Base-by-base conservation (phyloP, 768 basidiomycete species). In the Boletus tylopilopsis region DNA sequence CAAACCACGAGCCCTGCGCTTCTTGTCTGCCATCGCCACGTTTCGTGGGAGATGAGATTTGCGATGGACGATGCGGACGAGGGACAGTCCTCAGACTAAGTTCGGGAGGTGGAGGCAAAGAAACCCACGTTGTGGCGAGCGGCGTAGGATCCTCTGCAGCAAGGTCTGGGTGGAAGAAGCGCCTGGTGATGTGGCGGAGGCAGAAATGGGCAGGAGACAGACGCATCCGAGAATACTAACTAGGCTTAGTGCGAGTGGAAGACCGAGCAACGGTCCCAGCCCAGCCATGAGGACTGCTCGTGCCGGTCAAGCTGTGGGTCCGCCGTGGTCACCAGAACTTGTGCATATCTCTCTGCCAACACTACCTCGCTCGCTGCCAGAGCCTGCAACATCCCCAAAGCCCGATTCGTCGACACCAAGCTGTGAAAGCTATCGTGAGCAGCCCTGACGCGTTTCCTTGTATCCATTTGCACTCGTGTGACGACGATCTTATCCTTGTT, bases 21-120 rank as follows among this genome's bases (percentile, higher is more conserved):
- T 40, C 59, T 23, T 58, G n/a, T n/a, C n/a, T n/a, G n/a, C 68
- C 50, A 19, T 46, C 58, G 18, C n/a, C n/a, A n/a, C n/a, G n/a
- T n/a, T n/a, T n/a, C n/a, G 11, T 18, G 41, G 74, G 78, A 3
- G 82, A 91, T 49, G 92, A 90, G 43, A 74, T 94, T 95, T 59
- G 62, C 72, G 7, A 94, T 94, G 90, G 93, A 94, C 59, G 88
- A 89, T 42, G 68, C 76, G 4, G 82, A 82, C n/a, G 55, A 60
- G 9, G 61, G 69, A 2, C 67, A 67, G 7, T 41, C 3, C 53
- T 69, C 16, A 63, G 56, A 12, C 42, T 63, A 11, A 38, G 50
- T 9, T 53, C 55, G 4, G 52, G 55, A 5, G 34, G 24, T 24
- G 40, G 48, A 7, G 24, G 37, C 3, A 57, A 56, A n/a, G 53